Conservation (phyloP, 2,329 filamentous ascomycete species). For the Dothidotthia symphoricarpi region DNA sequence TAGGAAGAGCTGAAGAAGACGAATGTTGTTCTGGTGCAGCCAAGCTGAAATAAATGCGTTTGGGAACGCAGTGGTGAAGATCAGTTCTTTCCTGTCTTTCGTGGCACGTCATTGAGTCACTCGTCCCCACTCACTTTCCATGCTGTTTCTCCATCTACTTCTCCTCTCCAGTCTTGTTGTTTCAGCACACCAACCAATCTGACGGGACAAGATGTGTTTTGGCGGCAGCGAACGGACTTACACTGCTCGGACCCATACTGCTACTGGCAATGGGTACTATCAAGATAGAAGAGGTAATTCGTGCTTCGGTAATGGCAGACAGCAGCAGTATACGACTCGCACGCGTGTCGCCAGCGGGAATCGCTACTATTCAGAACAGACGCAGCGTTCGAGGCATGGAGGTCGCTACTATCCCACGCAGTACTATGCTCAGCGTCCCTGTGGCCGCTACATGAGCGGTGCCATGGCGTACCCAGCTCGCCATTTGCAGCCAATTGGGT, state of each 20-base stretch:
- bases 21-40: background rate
- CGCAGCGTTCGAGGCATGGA: conserved; percentile 19
- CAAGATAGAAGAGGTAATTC: too few relatives aligned
- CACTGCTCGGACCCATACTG: conserved; percentile 13
- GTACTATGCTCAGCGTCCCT: conserved; percentile 24
- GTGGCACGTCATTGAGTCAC: conserved; percentile 1
- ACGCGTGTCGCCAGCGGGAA: background rate
- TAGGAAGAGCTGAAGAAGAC: conserved; percentile 7
- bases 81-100: too few relatives aligned
- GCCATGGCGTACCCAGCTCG: conserved; percentile 7
- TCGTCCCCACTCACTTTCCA: too few relatives aligned
- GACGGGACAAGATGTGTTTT: background rate
- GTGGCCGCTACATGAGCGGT: conserved; percentile 7
- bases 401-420: conserved; percentile 28
- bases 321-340: background rate
- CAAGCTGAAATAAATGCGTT: too few relatives aligned
- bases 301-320: too few relatives aligned
- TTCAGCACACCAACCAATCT: background rate
- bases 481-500: conserved; percentile 7
- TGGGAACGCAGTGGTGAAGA: too few relatives aligned
- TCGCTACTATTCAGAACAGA: background rate
- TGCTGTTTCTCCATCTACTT: too few relatives aligned
- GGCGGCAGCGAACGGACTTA: conserved; percentile 6
- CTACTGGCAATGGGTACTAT: conserved; percentile 14
- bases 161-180: background rate